Conservation (phyloP, 441 rosid genomes). For the Eutrema salsugineum region DNA sequence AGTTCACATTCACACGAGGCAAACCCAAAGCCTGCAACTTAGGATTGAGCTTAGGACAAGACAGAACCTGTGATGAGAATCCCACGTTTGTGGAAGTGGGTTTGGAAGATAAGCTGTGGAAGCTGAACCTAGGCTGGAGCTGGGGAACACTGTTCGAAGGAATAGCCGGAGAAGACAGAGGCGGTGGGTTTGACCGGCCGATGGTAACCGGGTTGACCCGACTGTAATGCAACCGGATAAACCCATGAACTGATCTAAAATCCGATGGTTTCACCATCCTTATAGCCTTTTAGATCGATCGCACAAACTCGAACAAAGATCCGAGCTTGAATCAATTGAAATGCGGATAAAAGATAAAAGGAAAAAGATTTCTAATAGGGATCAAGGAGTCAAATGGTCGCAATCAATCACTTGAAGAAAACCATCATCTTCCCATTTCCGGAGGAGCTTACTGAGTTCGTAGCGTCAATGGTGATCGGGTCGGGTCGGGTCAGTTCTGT, state of each 20-base stretch:
- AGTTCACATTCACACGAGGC: slow-evolving; percentile 6
- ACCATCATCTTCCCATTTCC: slow-evolving; percentile 10
- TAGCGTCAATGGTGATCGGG: neutral
- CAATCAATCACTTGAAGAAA: slow-evolving; percentile 2
- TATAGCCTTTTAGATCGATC: slow-evolving; percentile 1
- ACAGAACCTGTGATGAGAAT: slow-evolving; percentile 38
- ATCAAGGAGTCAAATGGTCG: neutral
- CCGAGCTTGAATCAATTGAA: neutral
- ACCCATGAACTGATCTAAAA: slow-evolving; percentile 39
- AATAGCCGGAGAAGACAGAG: neutral
- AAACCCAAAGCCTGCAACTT: slow-evolving; percentile 2
- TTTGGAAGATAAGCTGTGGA: slow-evolving; percentile 25
- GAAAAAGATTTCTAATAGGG: neutral
- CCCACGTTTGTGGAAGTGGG: slow-evolving; percentile 34
- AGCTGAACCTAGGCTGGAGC: slow-evolving; percentile 7
- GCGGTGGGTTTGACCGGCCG: slow-evolving; percentile 17
- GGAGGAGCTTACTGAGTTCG: neutral
- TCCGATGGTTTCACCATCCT: slow-evolving; percentile 55
- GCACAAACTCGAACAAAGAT: neutral
- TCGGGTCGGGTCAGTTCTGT: neutral
- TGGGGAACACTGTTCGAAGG: slow-evolving; percentile 29
- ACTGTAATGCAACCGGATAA: slow-evolving; percentile 39
- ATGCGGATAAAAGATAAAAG: neutral
- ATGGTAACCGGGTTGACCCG: slow-evolving; percentile 29
- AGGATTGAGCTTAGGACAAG: slow-evolving; percentile 15